These are phyloP conservation scores for Lactifluus hygrophoroides DNA, from an alignment of 768 basidiomycete species.

Conservation along the genomic window DNA sequence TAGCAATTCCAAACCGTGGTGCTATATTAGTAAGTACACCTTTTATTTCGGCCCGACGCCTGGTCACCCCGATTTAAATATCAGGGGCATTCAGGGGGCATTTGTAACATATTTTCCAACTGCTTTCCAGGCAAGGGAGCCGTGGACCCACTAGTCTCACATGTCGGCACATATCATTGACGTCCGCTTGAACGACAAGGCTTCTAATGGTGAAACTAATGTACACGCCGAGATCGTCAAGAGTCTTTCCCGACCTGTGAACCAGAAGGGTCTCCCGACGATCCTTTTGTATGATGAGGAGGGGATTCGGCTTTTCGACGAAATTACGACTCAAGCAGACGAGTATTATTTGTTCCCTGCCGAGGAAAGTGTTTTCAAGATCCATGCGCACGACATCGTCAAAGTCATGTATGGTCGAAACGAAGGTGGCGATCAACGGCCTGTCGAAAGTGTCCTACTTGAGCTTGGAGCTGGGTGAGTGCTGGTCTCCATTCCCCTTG, in stretches of 20 bases:
- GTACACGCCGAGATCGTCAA: constrained; percentile 40
- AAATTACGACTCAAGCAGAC: constrained; percentile 64
- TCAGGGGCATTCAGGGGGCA: not conserved
- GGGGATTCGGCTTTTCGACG: constrained; percentile 81
- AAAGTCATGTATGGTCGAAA: constrained; percentile 51
- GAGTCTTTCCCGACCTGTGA: constrained; percentile 47
- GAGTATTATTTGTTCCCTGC: constrained; percentile 90
- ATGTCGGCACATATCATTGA: constrained; percentile 38
- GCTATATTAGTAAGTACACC: not conserved
- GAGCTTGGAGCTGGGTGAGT: constrained; percentile 95
- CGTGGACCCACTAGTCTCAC: not conserved
- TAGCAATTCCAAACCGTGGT: not conserved
- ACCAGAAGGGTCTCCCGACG: constrained; percentile 65
- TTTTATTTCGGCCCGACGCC: not conserved
- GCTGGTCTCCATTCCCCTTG: not conserved
- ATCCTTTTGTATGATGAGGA: constrained; percentile 79
- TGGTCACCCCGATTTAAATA: not conserved
- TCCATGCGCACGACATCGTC: constrained; percentile 66
- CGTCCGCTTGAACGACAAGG: constrained; percentile 33
- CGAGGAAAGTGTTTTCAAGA: constrained; percentile 78
- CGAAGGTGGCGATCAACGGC: constrained; percentile 12
- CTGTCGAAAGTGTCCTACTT: constrained; percentile 52
- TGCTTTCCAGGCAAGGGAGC: not conserved
- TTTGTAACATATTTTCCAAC: not conserved
- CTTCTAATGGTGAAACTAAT: constrained; percentile 25